Evolutionary conservation across 495 filamentous ascomycete species (phyloP).

Genomic region (Hyaloscypha variabilis): DNA sequence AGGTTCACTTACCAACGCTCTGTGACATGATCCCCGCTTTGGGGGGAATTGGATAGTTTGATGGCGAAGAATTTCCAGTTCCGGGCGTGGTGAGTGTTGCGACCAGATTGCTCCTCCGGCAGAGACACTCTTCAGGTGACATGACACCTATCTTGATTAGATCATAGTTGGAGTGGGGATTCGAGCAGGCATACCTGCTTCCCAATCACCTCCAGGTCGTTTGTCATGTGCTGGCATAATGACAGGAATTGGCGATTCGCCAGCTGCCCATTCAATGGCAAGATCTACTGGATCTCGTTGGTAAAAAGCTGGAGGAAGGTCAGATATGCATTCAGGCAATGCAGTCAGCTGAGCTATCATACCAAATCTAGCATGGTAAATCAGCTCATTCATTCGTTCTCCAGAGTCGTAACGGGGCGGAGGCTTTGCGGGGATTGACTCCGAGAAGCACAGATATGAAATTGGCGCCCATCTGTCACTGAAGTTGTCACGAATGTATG

Average conservation of each 20-base stretch:
- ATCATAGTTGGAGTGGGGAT: background rate
- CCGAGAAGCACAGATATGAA: slow-evolving; percentile 42
- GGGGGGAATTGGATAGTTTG: slow-evolving; percentile 69
- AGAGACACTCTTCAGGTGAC: slow-evolving; percentile 73
- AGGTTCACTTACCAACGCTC: slow-evolving; percentile 54
- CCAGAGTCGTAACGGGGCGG: slow-evolving; percentile 11
- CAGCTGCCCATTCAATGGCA: slow-evolving; percentile 58
- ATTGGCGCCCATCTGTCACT: slow-evolving; percentile 45
- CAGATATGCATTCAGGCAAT: background rate
- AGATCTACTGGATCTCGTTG: slow-evolving; percentile 70
- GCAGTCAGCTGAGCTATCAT: background rate
- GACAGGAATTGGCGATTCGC: slow-evolving; percentile 55
- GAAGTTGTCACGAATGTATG: slow-evolving; percentile 55
- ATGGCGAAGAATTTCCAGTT: slow-evolving; percentile 37
- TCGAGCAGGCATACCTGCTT: slow-evolving; percentile 53
- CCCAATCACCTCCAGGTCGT: slow-evolving; percentile 76
- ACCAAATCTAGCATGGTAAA: slow-evolving; percentile 22
- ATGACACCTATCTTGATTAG: slow-evolving; percentile 37
- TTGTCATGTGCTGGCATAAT: slow-evolving; percentile 78
- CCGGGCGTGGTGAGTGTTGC: slow-evolving; percentile 61
- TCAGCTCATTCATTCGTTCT: background rate
- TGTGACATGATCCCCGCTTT: slow-evolving; percentile 69
- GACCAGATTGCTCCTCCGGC: slow-evolving; percentile 70
- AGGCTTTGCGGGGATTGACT: slow-evolving; percentile 12
- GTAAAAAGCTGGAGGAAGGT: slow-evolving; percentile 26